These are phyloP conservation scores for Pleurotus tuber-regium DNA, from an alignment of 768 basidiomycete genomes.

Conservation along the genomic window DNA sequence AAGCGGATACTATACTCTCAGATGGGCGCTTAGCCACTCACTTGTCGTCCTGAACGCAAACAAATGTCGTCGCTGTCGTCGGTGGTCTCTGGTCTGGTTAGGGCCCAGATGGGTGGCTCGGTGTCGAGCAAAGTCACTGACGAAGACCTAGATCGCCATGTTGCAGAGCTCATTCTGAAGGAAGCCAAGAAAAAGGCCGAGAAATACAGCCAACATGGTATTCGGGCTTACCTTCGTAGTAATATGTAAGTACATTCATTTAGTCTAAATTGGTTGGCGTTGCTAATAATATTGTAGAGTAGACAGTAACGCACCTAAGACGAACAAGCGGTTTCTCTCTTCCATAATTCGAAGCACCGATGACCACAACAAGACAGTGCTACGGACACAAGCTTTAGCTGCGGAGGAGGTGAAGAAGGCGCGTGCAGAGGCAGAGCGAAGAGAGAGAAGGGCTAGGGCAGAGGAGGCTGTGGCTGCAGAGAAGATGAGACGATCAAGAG, in stretches of 20 bases:
- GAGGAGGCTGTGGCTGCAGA: conserved; percentile 76
- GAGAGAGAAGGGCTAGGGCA: conserved; percentile 61
- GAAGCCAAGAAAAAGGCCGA: conserved; percentile 94
- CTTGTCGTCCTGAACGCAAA: conserved; percentile 8
- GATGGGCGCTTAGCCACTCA: background rate
- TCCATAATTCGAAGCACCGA: conserved; percentile 93
- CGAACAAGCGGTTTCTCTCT: conserved; percentile 81
- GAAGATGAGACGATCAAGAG: conserved; percentile 33
- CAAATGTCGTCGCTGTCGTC: conserved; percentile 67
- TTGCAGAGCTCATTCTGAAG: conserved; percentile 86
- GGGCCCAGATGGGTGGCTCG: conserved; percentile 74
- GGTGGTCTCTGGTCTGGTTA: conserved; percentile 79
- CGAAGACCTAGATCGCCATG: conserved; percentile 87
- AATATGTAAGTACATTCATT: conserved; percentile 35
- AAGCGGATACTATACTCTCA: background rate
- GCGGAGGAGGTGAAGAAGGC: conserved; percentile 72
- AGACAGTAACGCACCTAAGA: conserved; percentile 70
- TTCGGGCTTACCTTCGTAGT: conserved; percentile 71
- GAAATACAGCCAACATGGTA: conserved; percentile 71
- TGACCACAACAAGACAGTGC: conserved; percentile 88
- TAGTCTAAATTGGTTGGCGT: background rate
- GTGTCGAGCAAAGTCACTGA: conserved; percentile 60
- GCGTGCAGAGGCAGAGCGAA: conserved; percentile 62
- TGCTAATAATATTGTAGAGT: conserved; percentile 33
- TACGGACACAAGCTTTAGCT: conserved; percentile 69